A percentile compares a stretch with the other conserved stretches of the same genome.
These are phyloP conservation scores for Raphanus sativus DNA, from an alignment of 345 rosid species.

Conservation along the genomic window DNA sequence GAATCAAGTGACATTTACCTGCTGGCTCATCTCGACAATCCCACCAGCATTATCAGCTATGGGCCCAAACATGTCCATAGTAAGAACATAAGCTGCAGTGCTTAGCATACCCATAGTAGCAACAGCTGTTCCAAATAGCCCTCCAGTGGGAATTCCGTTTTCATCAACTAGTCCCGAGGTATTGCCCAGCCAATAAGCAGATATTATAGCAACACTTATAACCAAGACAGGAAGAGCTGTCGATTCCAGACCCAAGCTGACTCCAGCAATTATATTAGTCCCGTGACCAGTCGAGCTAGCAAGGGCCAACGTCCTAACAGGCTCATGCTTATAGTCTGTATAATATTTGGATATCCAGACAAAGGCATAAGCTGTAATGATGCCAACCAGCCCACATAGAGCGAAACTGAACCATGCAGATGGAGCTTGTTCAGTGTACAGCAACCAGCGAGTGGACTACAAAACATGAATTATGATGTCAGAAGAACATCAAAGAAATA, in stretches of 20 bases:
- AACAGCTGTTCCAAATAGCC: constrained; percentile 97
- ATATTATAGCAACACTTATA: constrained; percentile 75
- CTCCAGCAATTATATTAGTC: constrained; percentile 97
- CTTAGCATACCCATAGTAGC: constrained; percentile 99
- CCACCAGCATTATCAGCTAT: constrained; percentile 99
- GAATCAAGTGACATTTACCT: constrained; percentile 51
- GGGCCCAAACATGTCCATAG: constrained; percentile 99
- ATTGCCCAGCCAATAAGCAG: constrained; percentile 93
- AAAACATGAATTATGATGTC: constrained; percentile 35
- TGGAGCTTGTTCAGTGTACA: constrained; percentile 95
- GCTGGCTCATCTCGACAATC: constrained; percentile 99
- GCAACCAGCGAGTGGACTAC: constrained; percentile 99
- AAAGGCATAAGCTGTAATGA: constrained; percentile 89
- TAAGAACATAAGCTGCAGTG: constrained; percentile 96
- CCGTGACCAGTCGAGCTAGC: constrained; percentile 99
- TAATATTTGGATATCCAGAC: constrained; percentile 96
- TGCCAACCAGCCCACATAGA: constrained; percentile 94
- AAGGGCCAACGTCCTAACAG: constrained; percentile 89
- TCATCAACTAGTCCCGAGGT: constrained; percentile 95
- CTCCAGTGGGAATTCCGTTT: constrained; percentile 79
- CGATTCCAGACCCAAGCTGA: constrained; percentile 97
- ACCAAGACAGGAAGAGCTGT: constrained; percentile 96
- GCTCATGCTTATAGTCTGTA: constrained; percentile 98
- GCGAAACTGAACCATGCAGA: constrained; percentile 96
- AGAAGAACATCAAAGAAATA: constrained; percentile 18